Base-by-base conservation (phyloP, 1,139 yeast genomes). In the Pichiaceae sp. region DNA sequence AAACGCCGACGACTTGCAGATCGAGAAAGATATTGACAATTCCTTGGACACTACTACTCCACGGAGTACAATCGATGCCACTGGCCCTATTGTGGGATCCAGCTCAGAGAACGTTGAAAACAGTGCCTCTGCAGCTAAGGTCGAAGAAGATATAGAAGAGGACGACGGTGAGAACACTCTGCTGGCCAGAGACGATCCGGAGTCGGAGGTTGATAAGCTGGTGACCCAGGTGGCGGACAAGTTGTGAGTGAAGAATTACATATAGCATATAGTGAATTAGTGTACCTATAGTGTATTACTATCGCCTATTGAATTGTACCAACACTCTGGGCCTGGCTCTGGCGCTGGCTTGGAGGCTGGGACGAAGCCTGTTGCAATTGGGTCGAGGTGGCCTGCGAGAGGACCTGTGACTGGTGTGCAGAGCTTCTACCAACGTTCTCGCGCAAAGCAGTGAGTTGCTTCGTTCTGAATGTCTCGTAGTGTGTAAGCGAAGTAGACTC, bases 381-480 rank as follows among this genome's bases (percentile, higher is more conserved):
- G 25, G 24, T 24, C 4, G 9, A 16, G 31, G 34, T 21, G 12
- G 29, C 27, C 21, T 38, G 39, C 29, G 35, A 36, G 29, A 35
- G 42, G 20, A 43, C 44, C 31, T 23, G 36, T 12, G 42, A 33
- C 35, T 44, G 49, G 21, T 30, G 32, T 8, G 32, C 16, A 16
- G 32, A 30, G 43, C 45, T 59, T 59, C 53, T 52, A 15, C 58
- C 55, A 28, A 93, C 87, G 57, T 81, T 85, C 63, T 91, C 97
- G 65, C 91, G 91, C 62, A 91, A 72, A 12, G 96, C 95, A 44
- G 87, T 78, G 62, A 91, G 76, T 64, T 91, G 98, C 64, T 89
- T 86, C 23, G 95, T 72, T 63, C 98, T 80, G 68, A 89, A 91
- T 39, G 80, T 72, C 66, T 91, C 98, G 62, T 91, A 91, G 60